Conservation (phyloP, 345 rosid species). For the Dovyalis caffra region DNA sequence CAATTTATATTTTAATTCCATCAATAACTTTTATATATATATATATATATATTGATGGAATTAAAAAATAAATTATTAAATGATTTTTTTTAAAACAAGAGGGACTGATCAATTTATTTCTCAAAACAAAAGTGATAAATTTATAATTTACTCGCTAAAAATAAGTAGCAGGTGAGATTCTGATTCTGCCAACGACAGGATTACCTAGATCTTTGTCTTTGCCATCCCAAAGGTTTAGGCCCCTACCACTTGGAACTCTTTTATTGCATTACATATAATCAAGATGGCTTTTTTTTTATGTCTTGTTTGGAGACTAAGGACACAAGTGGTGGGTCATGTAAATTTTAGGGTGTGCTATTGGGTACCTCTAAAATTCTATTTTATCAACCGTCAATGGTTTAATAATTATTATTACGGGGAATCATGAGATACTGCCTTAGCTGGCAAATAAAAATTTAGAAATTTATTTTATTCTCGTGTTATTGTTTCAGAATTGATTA, state of each 20-base stretch:
- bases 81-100: too few relatives aligned
- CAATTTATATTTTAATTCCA: too few relatives aligned
- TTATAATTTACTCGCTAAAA: too few relatives aligned
- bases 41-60: too few relatives aligned
- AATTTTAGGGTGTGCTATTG: not conserved
- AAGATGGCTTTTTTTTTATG: not conserved
- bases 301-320: slow-evolving; percentile 7
- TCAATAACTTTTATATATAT: too few relatives aligned
- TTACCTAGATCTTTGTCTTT: slow-evolving; percentile 11
- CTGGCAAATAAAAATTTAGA: not conserved
- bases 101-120: too few relatives aligned
- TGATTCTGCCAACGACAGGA: slow-evolving; percentile 13
- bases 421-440: slow-evolving; percentile 15
- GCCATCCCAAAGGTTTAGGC: not conserved
- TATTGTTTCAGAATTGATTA: too few relatives aligned
- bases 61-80: too few relatives aligned
- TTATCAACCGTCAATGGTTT: not conserved
- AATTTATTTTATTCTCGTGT: too few relatives aligned
- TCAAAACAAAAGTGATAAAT: too few relatives aligned
- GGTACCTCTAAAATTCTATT: not conserved
- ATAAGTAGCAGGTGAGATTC: slow-evolving; percentile 26
- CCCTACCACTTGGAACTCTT: not conserved
- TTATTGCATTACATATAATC: not conserved
- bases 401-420: not conserved
- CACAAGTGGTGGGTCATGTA: slow-evolving; percentile 15